Base-by-base conservation (phyloP, 306 rosid genomes). In the Erythrophleum fordii region DNA sequence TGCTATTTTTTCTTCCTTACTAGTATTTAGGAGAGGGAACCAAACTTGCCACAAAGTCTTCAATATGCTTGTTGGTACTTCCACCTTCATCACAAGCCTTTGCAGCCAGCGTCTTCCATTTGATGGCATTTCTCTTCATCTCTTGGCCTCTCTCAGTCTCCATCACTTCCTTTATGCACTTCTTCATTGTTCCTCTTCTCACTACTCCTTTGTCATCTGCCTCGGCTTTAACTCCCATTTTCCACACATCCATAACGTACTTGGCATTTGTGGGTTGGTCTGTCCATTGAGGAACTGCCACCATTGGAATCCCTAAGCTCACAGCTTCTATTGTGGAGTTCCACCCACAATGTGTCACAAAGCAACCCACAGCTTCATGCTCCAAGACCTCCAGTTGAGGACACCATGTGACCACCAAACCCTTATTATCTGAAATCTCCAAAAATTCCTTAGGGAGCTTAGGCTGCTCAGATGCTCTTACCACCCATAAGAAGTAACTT, bases 221-320 rank as follows among this genome's bases (percentile, higher is more conserved):
- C 23, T 66, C 51, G 20, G 29, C 17, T 39, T 39, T 66, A 29
- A 66, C 51, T 39, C 72, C 72, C 3, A 66, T 7, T 14, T 37
- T 39, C 72, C 72, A 66, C 51, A 66, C 49, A 39, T 66, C 72
- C 18, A 4, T 39, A 10, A 66, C n/a, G 31, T 10, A 39, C 51
- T 66, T 66, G 0, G 72, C 72, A 39, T 66, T 25, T 11, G 51
- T 66, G 72, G 49, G 26, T 66, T 66, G 72, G 6, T 66, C 72
- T 11, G 51, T 66, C 72, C 72, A 66, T 2, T 66, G 51, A 39
- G 72, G 72, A 20, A 66, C 11, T 20, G 0, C 72, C 10, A 66
- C 72, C 72, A 66, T 66, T 20, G 72, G 72, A 66, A 66, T 51
- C 29, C 72, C 72, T 39, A 66, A 39, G 72, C 51, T 39, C 31